Base-by-base conservation (phyloP, 2,329 filamentous ascomycete species). In the Scytalidium sp. region DNA sequence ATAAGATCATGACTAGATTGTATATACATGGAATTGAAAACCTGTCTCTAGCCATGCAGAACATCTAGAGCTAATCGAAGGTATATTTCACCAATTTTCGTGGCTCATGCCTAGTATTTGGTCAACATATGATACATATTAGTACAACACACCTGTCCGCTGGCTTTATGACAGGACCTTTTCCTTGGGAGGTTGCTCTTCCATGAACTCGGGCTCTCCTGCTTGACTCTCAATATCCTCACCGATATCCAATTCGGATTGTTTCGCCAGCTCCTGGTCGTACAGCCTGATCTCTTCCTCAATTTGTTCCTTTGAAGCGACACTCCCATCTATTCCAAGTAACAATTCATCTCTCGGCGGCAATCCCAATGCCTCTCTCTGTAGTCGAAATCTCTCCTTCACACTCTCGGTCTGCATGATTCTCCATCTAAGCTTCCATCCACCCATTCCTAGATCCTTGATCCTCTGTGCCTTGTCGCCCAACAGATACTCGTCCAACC, bases 371-470 rank as follows among this genome's bases (percentile, higher is more conserved):
- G 72, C 72, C 50, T 75, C 71, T 53, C 90, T 76, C 73, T 96
- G 78, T 45, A 71, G 66, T 40, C 79, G 78, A 64, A 91, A 88
- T 56, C 80, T 75, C 57, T 79, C 78, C 66, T 84, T 83, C 45
- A 95, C 79, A 19, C 72, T 71, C 1, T 76, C 73, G 3, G 84
- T 91, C 73, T 93, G 89, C 85, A 97, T 90, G 53, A 99, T 75
- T 54, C 88, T 81, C 88, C 91, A 97, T 56, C 94, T 78, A 63
- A 99, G 73, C 60, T 85, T 83, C 94, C 94, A 99, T 6, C 94
- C 94, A 57, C 87, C 87, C 46, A 93, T 84, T 4, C 94, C 94
- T 50, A 99, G 75, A 69, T 96, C 90, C 73, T 85, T 88, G 64
- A 97, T 79, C 56, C 94, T 81, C 39, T 77, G 79, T 15, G 86